phyloP scores from a whole-genome alignment of 176 grass and related monocot genomes.

The Musa schizocarpa region DNA sequence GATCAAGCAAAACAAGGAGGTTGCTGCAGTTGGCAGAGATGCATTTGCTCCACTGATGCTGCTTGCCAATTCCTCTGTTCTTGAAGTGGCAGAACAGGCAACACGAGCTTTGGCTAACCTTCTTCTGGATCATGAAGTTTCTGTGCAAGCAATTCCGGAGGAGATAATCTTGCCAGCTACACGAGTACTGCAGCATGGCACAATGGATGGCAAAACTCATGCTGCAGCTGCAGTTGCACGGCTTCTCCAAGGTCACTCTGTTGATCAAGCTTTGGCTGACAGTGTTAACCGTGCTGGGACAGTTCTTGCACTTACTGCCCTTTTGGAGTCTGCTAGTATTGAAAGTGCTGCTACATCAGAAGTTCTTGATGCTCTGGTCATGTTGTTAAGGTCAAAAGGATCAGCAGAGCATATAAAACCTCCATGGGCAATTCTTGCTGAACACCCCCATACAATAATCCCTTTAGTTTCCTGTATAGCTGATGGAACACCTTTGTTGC shows the following conservation, averaged over 20 bases:
- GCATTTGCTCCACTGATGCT: slow-evolving; percentile 53
- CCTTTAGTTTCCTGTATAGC: slow-evolving; percentile 89
- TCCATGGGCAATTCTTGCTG: slow-evolving; percentile 86
- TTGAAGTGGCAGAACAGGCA: slow-evolving; percentile 91
- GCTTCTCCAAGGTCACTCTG: slow-evolving; percentile 52
- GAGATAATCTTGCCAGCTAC: slow-evolving; percentile 77
- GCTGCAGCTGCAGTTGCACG: slow-evolving; percentile 93
- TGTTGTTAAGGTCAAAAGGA: slow-evolving; percentile 80
- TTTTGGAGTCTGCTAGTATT: slow-evolving; percentile 76
- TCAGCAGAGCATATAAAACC: slow-evolving; percentile 64
- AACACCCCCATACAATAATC: slow-evolving; percentile 90
- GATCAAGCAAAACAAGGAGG: slow-evolving; percentile 87
- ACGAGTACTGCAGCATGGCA: slow-evolving; percentile 73
- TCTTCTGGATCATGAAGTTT: slow-evolving; percentile 86
- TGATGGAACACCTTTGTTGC: slow-evolving; percentile 68
- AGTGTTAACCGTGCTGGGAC: slow-evolving; percentile 72
- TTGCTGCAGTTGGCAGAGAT: slow-evolving; percentile 75
- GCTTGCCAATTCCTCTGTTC: slow-evolving; percentile 60
- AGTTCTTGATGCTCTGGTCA: slow-evolving; percentile 86
- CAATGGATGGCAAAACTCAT: slow-evolving; percentile 93
- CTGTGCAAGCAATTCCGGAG: slow-evolving; percentile 58
- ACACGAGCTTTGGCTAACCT: slow-evolving; percentile 92
- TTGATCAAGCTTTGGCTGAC: slow-evolving; percentile 62
- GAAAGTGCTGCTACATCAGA: slow-evolving; percentile 84
- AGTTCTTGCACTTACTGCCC: slow-evolving; percentile 77